phyloP scores from a whole-genome alignment of 2,329 filamentous ascomycete species.

The Periconia macrospinosa region DNA sequence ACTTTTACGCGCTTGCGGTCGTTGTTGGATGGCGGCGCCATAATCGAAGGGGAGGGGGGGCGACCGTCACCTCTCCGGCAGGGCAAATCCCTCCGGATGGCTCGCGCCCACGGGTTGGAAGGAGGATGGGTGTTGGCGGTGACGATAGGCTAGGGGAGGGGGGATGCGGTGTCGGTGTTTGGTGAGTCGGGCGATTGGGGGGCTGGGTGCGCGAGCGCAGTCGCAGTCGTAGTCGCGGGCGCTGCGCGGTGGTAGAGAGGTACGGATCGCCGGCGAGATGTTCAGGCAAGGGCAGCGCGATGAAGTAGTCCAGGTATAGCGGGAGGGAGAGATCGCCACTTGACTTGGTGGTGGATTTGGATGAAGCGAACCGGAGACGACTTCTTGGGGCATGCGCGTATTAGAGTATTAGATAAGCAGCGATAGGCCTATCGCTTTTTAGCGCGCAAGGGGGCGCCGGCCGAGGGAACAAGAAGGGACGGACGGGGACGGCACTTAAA shows the following conservation, averaged over 20 bases:
- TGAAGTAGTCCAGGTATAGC: neutral
- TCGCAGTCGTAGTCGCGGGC: neutral
- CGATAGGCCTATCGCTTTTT: too few species aligned
- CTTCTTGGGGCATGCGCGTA: too few species aligned
- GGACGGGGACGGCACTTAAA: too few species aligned
- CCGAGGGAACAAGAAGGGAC: too few species aligned
- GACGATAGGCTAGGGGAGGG: slow-evolving; percentile 14
- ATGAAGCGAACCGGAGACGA: too few species aligned
- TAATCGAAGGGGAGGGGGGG: slow-evolving; percentile 30
- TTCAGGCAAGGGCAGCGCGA: neutral
- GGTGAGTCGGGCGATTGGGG: neutral
- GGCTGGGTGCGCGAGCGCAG: neutral
- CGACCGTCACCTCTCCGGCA: slow-evolving; percentile 35
- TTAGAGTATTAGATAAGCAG: too few species aligned
- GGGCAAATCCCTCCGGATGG: slow-evolving; percentile 38
- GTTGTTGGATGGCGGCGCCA: slow-evolving; percentile 48
- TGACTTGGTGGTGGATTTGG: too few species aligned
- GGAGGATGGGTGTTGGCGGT: slow-evolving; percentile 8
- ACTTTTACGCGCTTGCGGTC: slow-evolving; percentile 83
- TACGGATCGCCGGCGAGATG: neutral
- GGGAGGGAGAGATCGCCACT: too few species aligned
- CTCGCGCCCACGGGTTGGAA: slow-evolving; percentile 11
- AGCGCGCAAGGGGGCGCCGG: too few species aligned
- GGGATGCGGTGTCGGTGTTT: slow-evolving; percentile 2
- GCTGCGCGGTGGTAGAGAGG: neutral